Base-by-base conservation (phyloP, 495 filamentous ascomycete species). In the Lasiosphaeria ovina region DNA sequence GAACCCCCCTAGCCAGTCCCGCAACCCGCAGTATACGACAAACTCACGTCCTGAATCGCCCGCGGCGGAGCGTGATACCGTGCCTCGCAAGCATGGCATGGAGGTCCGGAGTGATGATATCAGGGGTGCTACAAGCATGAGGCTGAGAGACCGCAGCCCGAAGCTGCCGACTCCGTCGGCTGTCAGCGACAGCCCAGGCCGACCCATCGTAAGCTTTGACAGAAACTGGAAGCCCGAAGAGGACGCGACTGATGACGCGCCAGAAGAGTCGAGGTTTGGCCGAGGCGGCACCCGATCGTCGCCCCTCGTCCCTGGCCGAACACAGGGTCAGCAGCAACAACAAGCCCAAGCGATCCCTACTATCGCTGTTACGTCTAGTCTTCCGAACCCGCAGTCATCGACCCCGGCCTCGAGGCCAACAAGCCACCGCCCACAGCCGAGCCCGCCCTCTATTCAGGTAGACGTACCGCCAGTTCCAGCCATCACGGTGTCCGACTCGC, bases 181-280 rank as follows among this genome's bases (percentile, higher is more conserved):
- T 45, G 91, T 97, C 70, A 94, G 90, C 76, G 86, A 95, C 74
- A 87, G 80, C 62, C 85, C 88, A 56, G 89, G 90, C 55, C 84
- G 92, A 66, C 92, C 91, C 54, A 97, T 97, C 73, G 91, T 97
- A 77, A 96, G 92, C 81, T 97, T 97, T 79, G 84, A 92, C 71
- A 79, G 78, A 64, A 79, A 86, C 72, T 94, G 90, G 91, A 89
- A 86, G 75, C 84, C 90, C 57, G 78, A 72, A 62, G 81, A 76
- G 67, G 80, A 81, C 72, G 76, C 80, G 75, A 74, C 80, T 83
- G 81, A 83, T 81, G 70, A 72, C 54, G 78, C 77, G 69, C 74
- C 80, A 83, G 67, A 72, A 67, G 65, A 72, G 63, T 62, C 69
- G 61, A 66, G 63, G 60, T 35, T 42, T 58, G 67, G 62, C 44